Conservation (phyloP, 495 filamentous ascomycete species). For the Penicillium diatomitis region DNA sequence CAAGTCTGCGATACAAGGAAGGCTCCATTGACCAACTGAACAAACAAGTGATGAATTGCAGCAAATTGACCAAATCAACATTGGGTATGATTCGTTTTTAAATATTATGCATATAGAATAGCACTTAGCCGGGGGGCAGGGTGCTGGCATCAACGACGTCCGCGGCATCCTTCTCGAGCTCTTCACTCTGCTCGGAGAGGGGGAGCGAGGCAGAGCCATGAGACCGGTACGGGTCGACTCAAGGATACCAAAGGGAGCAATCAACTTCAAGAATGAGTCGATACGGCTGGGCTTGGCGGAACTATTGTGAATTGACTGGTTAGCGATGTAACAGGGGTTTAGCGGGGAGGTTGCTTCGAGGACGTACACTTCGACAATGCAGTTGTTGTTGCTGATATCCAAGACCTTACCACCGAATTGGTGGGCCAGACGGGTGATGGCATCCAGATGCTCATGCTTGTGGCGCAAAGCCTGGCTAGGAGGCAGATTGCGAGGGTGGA, state of each 20-base stretch:
- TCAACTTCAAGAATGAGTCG: constrained; percentile 94
- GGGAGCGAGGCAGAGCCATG: constrained; percentile 92
- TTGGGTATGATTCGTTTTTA: constrained; percentile 19
- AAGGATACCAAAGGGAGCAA: constrained; percentile 91
- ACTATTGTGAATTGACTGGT: constrained; percentile 27
- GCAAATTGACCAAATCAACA: constrained; percentile 13
- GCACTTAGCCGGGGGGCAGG: constrained; percentile 76
- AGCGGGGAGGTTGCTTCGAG: not conserved
- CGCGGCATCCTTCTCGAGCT: constrained; percentile 72
- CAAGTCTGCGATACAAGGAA: not conserved
- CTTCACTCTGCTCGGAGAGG: constrained; percentile 62
- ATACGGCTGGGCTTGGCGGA: constrained; percentile 90
- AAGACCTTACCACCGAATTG: constrained; percentile 96
- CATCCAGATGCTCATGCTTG: constrained; percentile 94
- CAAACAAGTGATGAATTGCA: constrained; percentile 5
- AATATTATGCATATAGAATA: not conserved
- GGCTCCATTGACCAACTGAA: not conserved
- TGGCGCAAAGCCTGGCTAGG: constrained; percentile 81
- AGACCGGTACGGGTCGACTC: constrained; percentile 90
- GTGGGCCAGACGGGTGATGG: constrained; percentile 89
- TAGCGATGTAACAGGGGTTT: not conserved
- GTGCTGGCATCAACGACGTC: constrained; percentile 88
- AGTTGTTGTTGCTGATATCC: constrained; percentile 96
- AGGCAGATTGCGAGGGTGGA: constrained; percentile 78
- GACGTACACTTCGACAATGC: constrained; percentile 93